phyloP scores from a whole-genome alignment of 305 asterid species.

The Fraxinus xanthoxyloides region DNA sequence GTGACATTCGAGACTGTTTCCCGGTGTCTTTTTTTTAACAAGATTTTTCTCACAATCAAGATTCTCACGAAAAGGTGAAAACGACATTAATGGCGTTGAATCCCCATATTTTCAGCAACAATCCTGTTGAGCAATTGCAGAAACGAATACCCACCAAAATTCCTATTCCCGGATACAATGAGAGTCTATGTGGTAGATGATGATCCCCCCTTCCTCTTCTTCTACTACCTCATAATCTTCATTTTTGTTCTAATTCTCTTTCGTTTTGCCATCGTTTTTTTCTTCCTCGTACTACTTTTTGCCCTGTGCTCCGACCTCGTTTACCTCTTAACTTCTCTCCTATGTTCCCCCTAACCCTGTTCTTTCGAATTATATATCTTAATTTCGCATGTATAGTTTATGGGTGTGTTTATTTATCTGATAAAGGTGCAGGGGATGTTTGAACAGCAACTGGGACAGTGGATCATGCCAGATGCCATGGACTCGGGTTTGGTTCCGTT shows the following conservation, averaged over 20 bases:
- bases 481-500: background rate
- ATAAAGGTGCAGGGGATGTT: background rate
- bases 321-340: slow-evolving; percentile 23
- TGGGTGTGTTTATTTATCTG: background rate
- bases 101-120: background rate
- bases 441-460: background rate
- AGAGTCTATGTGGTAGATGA: background rate
- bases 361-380: background rate
- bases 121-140: background rate
- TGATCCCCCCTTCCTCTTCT: slow-evolving; percentile 20
- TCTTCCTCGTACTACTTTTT: slow-evolving; percentile 30
- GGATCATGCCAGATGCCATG: background rate
- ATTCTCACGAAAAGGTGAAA: slow-evolving; percentile 4
- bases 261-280: slow-evolving; percentile 21
- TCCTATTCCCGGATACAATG: background rate
- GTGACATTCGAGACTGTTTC: background rate
- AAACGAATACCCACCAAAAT: background rate
- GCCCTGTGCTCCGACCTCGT: slow-evolving; percentile 29
- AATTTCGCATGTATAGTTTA: background rate
- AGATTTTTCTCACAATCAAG: background rate
- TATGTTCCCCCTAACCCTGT: slow-evolving; percentile 27
- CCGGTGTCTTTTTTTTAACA: background rate
- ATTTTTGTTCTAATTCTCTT: slow-evolving; percentile 22
- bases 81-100: background rate
- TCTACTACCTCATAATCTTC: slow-evolving; percentile 14